Evolutionary conservation across 495 filamentous ascomycete species (phyloP), one percentile per base, ranked within the genome.

Genomic region (Terfezia boudieri): DNA sequence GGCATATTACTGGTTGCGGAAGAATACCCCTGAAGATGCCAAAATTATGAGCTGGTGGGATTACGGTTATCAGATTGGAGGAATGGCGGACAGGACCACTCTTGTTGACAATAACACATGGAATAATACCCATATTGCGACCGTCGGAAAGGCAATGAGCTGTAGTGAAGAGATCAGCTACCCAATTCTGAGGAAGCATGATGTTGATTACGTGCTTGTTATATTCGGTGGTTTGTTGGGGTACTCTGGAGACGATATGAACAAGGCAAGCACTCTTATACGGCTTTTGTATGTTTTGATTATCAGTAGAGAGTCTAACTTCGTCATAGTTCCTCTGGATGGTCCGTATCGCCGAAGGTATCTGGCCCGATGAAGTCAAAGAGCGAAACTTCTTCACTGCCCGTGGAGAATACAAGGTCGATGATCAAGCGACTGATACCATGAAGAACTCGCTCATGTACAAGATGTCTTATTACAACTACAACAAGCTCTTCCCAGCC

Each of bases 21-120:
- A 96, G 68, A 99, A 99, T 67, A 96, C 92, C 3, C 73, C 79
- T 16, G 76, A 87, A 50, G 83, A 94, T 64, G 89, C 92, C 61
- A 99, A 99, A 76, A 83, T 99, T 64, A 96, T 96, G 92, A 88
- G 86, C 14, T 99, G 92, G 92, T 99, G 92, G 92, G 92, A 99
- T 66, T 99, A 99, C 60, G 92, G 92, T 52, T 99, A 99, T 71
- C 92, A 99, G 70, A 99, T 99, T 66, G 92, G 92, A 71, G 92
- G 92, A 56, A 99, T 99, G 92, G 92, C 92, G 37, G 92, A 99
- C 68, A 80, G 92, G 23, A 87, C 92, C 38, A 99, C 92, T 0
- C 74, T 99, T 43, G 92, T 99, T 17, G 92, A 99, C 71, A 99
- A 99, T 72, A 99, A 99, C 69, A 99, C 92, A 14, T 99, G 92